phyloP scores from a whole-genome alignment of 2,329 filamentous ascomycete species.

The Capronia coronata region DNA sequence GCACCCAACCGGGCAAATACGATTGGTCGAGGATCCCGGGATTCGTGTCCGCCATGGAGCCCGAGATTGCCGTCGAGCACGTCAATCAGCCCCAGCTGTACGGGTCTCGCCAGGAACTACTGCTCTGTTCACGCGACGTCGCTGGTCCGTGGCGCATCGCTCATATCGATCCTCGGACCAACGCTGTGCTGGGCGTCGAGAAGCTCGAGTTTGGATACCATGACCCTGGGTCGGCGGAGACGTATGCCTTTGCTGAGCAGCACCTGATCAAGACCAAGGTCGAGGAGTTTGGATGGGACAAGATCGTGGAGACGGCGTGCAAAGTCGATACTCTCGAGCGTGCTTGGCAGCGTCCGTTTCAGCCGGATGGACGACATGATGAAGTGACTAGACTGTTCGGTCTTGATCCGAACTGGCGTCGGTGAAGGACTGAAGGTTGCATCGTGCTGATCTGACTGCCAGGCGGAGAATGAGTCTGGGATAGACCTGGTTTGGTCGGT shows the following conservation, averaged over 20 bases:
- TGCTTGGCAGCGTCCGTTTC: too few relatives aligned
- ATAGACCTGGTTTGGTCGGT: too few relatives aligned
- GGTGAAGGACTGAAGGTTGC: too few relatives aligned
- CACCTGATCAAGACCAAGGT: not conserved
- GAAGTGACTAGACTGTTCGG: too few relatives aligned
- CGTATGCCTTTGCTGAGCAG: not conserved
- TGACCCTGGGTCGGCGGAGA: not conserved
- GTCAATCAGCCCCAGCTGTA: not conserved
- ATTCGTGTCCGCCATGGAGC: too few relatives aligned
- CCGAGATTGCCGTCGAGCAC: not conserved
- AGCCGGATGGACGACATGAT: too few relatives aligned
- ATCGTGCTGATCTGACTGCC: too few relatives aligned
- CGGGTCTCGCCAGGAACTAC: not conserved
- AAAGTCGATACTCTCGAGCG: not conserved
- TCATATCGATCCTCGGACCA: not conserved
- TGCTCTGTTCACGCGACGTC: not conserved
- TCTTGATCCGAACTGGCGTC: too few relatives aligned
- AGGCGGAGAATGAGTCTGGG: too few relatives aligned
- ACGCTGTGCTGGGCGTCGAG: not conserved
- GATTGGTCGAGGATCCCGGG: not conserved
- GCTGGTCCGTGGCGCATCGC: constrained; percentile 8
- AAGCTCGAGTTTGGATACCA: not conserved
- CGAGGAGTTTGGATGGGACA: not conserved
- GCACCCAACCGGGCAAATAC: not conserved
- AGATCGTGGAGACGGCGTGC: not conserved